Conservation (phyloP, 106 monocot species). For the Xerophyta viscosa region DNA sequence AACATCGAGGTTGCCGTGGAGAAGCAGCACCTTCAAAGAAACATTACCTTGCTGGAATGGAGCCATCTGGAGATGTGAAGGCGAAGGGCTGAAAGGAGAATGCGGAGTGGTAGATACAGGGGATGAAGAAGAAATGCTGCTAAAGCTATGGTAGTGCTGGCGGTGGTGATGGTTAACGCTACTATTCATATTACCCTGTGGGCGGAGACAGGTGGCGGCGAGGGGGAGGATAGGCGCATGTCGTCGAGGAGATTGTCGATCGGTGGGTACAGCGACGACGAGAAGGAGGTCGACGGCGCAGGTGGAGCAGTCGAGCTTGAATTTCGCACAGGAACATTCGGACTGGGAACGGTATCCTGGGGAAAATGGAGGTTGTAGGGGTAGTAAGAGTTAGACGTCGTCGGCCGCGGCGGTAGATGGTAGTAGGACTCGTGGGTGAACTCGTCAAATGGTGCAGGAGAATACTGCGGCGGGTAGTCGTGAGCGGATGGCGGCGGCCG, state of each 20-base stretch:
- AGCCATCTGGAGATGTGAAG: constrained; percentile 10
- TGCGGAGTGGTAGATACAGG: neutral
- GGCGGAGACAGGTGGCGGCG: neutral
- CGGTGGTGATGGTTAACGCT: no score
- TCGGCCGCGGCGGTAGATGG: no score
- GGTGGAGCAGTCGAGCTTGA: neutral
- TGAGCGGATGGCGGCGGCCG: constrained; percentile 2
- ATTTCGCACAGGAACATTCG: neutral
- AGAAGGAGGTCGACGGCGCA: neutral
- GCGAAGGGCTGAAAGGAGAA: constrained; percentile 1
- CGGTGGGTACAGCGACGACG: constrained; percentile 22
- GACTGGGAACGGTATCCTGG: constrained; percentile 1
- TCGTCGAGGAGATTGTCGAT: constrained; percentile 16
- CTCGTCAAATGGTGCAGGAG: no score
- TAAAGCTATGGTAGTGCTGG: constrained; percentile 9
- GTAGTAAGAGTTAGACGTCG: no score
- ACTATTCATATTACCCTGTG: neutral
- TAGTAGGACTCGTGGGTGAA: no score
- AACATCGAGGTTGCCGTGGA: constrained; percentile 82
- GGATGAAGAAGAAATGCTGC: neutral
- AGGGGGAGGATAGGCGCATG: constrained; percentile 17
- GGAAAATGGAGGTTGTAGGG: constrained; percentile 7
- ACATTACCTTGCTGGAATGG: constrained; percentile 8
- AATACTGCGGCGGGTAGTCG: no score
- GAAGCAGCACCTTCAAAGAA: constrained; percentile 58